phyloP scores from a whole-genome alignment of 768 basidiomycete species.

The Termitomyces sp. region DNA sequence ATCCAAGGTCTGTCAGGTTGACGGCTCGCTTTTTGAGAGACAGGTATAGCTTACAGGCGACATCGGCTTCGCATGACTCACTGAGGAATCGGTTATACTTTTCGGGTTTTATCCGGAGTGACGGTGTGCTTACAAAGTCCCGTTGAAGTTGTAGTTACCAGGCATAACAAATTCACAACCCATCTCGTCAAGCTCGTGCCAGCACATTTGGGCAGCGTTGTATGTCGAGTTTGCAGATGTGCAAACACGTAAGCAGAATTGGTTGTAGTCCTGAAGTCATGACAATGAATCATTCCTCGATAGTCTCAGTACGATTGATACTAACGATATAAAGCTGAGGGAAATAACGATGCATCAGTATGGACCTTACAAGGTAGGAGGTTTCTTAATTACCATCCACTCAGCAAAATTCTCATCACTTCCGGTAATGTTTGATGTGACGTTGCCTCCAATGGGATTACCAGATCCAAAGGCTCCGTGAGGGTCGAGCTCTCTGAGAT shows the following conservation, averaged over 20 bases:
- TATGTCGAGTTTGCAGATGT: conserved; percentile 39
- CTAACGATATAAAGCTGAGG: conserved; percentile 26
- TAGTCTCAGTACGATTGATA: neutral
- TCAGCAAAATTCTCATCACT: conserved; percentile 30
- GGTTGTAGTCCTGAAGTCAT: conserved; percentile 22
- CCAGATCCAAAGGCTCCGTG: conserved; percentile 35
- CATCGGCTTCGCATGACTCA: conserved; percentile 37
- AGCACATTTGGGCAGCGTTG: conserved; percentile 35
- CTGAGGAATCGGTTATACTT: conserved; percentile 11
- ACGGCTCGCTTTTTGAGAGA: neutral
- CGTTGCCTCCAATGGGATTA: conserved; percentile 40
- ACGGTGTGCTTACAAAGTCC: conserved; percentile 28
- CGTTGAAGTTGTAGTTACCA: conserved; percentile 35
- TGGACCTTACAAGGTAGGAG: neutral
- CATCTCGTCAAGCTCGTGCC: conserved; percentile 41
- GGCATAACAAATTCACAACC: conserved; percentile 43
- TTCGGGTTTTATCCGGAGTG: neutral
- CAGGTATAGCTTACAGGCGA: conserved; percentile 26
- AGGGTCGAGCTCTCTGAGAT: conserved; percentile 34
- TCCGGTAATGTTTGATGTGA: conserved; percentile 36
- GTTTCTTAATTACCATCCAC: conserved; percentile 31
- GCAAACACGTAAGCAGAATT: conserved; percentile 38
- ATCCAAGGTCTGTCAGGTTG: neutral
- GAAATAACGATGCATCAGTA: neutral
- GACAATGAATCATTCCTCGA: neutral